Base-by-base conservation (phyloP, 257 asterid genomes). In the Pogostemon cablin region DNA sequence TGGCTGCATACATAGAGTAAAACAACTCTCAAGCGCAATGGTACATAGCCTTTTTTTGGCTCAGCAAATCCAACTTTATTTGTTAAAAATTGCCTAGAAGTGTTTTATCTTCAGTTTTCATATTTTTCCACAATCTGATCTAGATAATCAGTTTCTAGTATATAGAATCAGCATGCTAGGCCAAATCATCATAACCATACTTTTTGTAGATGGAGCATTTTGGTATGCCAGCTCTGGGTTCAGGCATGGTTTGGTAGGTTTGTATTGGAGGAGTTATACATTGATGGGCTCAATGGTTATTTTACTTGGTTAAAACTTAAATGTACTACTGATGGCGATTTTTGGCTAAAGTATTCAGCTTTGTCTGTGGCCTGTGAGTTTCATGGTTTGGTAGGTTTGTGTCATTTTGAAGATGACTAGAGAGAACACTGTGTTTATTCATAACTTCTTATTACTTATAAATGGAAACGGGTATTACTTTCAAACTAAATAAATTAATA, bases 91-190 rank as follows among this genome's bases (percentile, higher is more conserved):
- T 62, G 34, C 17, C 38, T 57, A 10, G 40, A 54, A 40, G 37
- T 67, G 62, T 59, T 39, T 15, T 9, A 34, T 53, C 1, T 70
- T 46, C 46, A 7, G 37, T 64, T 65, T 44, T 76, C 52, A 66
- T 49, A 61, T 7, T 34, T 39, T 59, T 25, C n/a, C 7, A 44
- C 44, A 52, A 25, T 61, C 15, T 49, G 40, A 59, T 66, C 34
- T 6, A 56, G 62, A 39, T n/a, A 59, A 37, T 32, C 15, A 15
- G 9, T 64, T 64, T 54, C 64, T n/a, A 76, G 4, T 39, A 55
- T 57, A 55, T 56, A 46, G 50, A 15, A 44, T 43, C 46, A 6
- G 0, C 8, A 54, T 12, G 64, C 49, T 39, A 32, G 9, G 39
- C 8, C 2, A 52, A 4, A 25, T 44, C 52, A 56, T 67, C 43